Evolutionary conservation across 2,329 filamentous ascomycete species (phyloP).

Genomic region (Allantophomopsis lycopodina): DNA sequence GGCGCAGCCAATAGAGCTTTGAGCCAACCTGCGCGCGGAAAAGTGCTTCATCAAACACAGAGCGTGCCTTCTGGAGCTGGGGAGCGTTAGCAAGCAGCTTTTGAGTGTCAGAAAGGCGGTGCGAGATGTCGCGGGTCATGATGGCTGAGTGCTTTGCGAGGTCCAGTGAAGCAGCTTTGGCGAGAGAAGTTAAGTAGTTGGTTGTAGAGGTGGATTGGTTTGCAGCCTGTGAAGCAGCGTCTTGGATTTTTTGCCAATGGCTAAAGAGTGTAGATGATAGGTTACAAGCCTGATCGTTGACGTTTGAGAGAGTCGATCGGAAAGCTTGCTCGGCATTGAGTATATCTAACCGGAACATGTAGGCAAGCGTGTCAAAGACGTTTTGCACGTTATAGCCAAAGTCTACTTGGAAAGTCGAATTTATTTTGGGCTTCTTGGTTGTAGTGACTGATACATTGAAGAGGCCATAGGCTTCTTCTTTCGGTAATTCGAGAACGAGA

Average conservation of each 20-base stretch:
- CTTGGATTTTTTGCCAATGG: too few species aligned
- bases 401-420: constrained; percentile 45
- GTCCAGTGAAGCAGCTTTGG: constrained; percentile 5
- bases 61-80: constrained; percentile 18
- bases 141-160: constrained; percentile 14
- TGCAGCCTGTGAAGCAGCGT: too few species aligned
- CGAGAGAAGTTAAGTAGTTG: background rate
- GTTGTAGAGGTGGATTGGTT: background rate
- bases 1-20: constrained; percentile 40
- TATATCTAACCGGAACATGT: too few species aligned
- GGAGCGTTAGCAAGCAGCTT: constrained; percentile 14
- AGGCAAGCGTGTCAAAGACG: constrained; percentile 9
- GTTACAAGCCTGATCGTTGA: too few species aligned
- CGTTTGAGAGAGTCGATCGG: too few species aligned
- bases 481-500: constrained; percentile 28
- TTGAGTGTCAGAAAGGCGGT: constrained; percentile 20
- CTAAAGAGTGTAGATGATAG: too few species aligned
- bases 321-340: too few species aligned
- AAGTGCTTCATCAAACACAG: constrained; percentile 28
- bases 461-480: constrained; percentile 40
- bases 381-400: constrained; percentile 27
- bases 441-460: constrained; percentile 44
- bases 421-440: constrained; percentile 42
- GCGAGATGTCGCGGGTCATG: constrained; percentile 12
- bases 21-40: constrained; percentile 40